Percentiles rank a stretch among this genome's conserved stretches.
These are phyloP conservation scores for Tylopilus subfusipes DNA, from an alignment of 768 basidiomycete genomes.

Conservation along the genomic window DNA sequence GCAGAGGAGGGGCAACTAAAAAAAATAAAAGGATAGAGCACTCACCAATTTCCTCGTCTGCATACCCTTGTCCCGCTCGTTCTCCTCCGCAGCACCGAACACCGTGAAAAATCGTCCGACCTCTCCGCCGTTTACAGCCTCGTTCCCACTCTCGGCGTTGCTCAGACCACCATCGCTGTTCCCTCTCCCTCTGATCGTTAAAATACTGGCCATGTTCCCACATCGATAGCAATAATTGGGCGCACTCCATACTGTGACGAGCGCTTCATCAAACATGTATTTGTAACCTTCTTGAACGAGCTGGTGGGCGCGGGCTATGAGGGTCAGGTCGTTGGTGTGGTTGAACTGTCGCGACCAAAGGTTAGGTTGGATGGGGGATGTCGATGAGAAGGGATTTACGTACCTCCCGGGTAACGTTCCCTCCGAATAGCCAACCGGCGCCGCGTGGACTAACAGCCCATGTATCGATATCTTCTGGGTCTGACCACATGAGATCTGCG, in stretches of 20 bases:
- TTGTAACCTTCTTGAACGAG: constrained; percentile 96
- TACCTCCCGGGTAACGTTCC: constrained; percentile 80
- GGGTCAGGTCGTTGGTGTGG: constrained; percentile 79
- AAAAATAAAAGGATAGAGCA: background rate
- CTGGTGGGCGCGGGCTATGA: constrained; percentile 95
- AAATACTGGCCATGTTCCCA: constrained; percentile 88
- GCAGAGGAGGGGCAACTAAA: background rate
- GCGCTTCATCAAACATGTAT: constrained; percentile 91
- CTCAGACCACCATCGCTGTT: constrained; percentile 17
- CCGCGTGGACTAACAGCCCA: constrained; percentile 98
- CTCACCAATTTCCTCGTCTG: constrained; percentile 72
- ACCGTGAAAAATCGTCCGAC: constrained; percentile 65
- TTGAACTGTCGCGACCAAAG: constrained; percentile 62
- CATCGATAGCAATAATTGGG: constrained; percentile 86
- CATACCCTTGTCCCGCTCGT: constrained; percentile 78
- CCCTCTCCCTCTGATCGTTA: constrained; percentile 74
- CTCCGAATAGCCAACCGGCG: constrained; percentile 94
- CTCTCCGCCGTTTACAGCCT: constrained; percentile 13
- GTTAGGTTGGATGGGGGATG: constrained; percentile 1
- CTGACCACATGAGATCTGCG: constrained; percentile 96
- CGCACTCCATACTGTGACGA: constrained; percentile 92
- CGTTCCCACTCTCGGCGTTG: background rate
- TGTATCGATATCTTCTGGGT: constrained; percentile 90
- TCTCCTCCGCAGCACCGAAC: constrained; percentile 86
- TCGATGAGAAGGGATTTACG: constrained; percentile 5